A percentile compares a stretch with the other conserved stretches of the same genome.
Evolutionary conservation across 805 yeast genomes (phyloP).

Genomic region (Torulaspora maleeae): DNA sequence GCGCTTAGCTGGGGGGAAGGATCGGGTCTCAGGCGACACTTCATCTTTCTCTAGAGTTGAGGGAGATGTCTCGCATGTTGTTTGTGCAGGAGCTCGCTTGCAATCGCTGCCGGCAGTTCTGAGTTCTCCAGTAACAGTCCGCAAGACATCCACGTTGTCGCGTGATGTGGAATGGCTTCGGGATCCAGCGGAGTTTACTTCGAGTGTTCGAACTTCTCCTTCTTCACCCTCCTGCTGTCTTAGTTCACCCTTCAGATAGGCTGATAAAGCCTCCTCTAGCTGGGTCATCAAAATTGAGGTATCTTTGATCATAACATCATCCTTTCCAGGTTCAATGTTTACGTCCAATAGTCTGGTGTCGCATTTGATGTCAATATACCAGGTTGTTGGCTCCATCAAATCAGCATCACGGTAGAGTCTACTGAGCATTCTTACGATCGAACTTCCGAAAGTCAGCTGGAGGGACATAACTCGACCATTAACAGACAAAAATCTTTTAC

Average conservation of each 20-base stretch:
- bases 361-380: constrained; percentile 36
- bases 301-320: constrained; percentile 36
- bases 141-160: too few species aligned
- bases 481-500: constrained; percentile 32
- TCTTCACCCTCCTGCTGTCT: neutral
- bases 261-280: constrained; percentile 12
- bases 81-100: too few species aligned
- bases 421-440: constrained; percentile 24
- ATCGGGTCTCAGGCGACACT: neutral
- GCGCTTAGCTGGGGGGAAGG: neutral
- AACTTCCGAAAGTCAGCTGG: constrained; percentile 33
- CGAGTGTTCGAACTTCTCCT: neutral
- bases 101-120: neutral
- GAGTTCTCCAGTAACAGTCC: too few species aligned
- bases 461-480: constrained; percentile 36
- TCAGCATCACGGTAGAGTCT: constrained; percentile 23
- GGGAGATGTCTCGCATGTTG: too few species aligned
- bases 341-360: constrained; percentile 32
- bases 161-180: too few species aligned
- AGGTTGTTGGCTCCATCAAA: constrained; percentile 32
- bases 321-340: constrained; percentile 44
- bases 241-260: constrained; percentile 1
- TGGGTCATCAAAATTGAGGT: constrained; percentile 19
- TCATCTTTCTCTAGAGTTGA: neutral
- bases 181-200: neutral